A percentile compares a stretch with the other conserved stretches of the same genome.
Conservation (phyloP, 2,329 filamentous ascomycete species). For the Alternaria postmessia region DNA sequence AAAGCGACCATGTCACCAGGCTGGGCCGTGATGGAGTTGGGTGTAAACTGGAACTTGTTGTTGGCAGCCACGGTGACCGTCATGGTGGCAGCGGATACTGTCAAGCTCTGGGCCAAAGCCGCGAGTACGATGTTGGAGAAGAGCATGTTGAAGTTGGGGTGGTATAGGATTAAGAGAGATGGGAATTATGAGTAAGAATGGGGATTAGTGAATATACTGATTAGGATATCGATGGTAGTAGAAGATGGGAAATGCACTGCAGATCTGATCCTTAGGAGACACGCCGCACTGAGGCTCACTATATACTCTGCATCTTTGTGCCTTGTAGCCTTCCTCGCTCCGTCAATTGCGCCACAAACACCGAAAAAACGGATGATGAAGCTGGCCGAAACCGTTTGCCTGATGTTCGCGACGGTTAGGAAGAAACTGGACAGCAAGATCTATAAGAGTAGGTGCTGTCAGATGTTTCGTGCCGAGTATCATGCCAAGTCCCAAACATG, state of each 20-base stretch:
- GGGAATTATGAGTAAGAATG: constrained; percentile 2
- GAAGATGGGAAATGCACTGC: constrained; percentile 13
- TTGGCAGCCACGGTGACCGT: constrained; percentile 42
- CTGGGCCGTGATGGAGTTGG: constrained; percentile 36
- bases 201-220: not conserved
- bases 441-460: constrained; percentile 1
- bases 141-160: constrained; percentile 28
- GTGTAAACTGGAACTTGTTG: constrained; percentile 42
- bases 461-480: constrained; percentile 19
- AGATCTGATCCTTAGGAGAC: constrained; percentile 3
- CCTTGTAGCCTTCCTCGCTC: constrained; percentile 7
- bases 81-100: constrained; percentile 39
- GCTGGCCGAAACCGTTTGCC: constrained; percentile 7
- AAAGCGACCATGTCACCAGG: constrained; percentile 41
- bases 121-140: constrained; percentile 31
- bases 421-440: not conserved
- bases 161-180: not conserved
- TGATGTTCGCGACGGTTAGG: constrained; percentile 5
- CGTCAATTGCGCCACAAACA: not conserved
- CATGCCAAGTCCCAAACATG: constrained; percentile 22
- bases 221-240: not conserved
- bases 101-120: constrained; percentile 35
- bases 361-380: constrained; percentile 3
- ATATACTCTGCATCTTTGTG: constrained; percentile 3
- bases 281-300: not conserved